A percentile compares a stretch with the other conserved stretches of the same genome.
phyloP scores from a whole-genome alignment of 2,329 filamentous ascomycete species.

The Ascochyta pisi region DNA sequence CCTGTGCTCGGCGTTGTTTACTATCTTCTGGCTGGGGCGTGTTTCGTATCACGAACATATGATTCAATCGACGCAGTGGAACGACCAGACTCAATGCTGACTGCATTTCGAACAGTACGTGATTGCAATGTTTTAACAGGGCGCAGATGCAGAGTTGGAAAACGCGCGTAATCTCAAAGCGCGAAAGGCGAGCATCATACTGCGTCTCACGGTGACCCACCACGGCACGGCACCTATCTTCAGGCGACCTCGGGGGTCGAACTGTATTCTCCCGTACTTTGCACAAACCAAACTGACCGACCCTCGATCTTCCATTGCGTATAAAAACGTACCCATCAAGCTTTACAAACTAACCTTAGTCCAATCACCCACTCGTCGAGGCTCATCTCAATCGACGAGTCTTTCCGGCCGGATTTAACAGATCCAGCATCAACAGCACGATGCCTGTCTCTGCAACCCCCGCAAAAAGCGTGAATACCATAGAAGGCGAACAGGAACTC shows the following conservation, averaged over 20 bases:
- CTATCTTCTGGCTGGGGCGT: conserved; percentile 9
- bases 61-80: conserved; percentile 16
- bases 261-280: neutral
- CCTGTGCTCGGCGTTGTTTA: conserved; percentile 15
- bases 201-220: neutral
- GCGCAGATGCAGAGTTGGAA: neutral
- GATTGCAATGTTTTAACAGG: neutral
- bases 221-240: neutral
- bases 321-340: neutral
- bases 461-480: neutral
- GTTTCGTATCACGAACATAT: conserved; percentile 14
- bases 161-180: neutral
- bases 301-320: neutral
- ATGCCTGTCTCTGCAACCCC: neutral
- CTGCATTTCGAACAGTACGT: neutral
- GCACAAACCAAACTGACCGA: neutral
- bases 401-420: neutral
- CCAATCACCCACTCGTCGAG: neutral
- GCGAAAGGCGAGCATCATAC: neutral
- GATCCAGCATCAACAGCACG: neutral
- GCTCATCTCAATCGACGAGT: neutral
- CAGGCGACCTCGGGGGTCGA: neutral
- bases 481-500: neutral
- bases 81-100: conserved; percentile 4
- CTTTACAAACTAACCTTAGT: neutral